A percentile compares a stretch with the other conserved stretches of the same genome.
Conservation (phyloP, 2,329 filamentous ascomycete species). For the Curvularia eragrostidis region DNA sequence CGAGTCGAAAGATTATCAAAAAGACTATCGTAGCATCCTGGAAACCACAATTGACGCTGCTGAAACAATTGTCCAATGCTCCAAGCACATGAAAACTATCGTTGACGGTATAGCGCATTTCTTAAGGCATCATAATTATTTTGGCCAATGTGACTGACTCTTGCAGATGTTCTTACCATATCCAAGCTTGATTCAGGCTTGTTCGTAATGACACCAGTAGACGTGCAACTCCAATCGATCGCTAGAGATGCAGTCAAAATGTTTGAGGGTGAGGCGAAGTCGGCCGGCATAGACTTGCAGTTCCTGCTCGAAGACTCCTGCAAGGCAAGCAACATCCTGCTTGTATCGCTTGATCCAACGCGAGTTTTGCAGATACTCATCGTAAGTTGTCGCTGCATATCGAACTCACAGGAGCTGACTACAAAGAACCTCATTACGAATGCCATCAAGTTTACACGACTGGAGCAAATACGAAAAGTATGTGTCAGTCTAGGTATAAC, state of each 20-base stretch:
- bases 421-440: slow-evolving; percentile 51
- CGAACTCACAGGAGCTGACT: not conserved
- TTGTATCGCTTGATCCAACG: slow-evolving; percentile 52
- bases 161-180: slow-evolving; percentile 13
- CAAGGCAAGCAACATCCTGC: slow-evolving; percentile 40
- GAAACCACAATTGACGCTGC: slow-evolving; percentile 44
- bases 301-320: slow-evolving; percentile 49
- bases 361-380: slow-evolving; percentile 51
- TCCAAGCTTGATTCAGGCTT: slow-evolving; percentile 55
- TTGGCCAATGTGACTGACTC: not conserved
- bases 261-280: slow-evolving; percentile 46
- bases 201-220: slow-evolving; percentile 51
- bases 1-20: slow-evolving; percentile 12
- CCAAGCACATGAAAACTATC: slow-evolving; percentile 56
- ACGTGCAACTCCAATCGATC: slow-evolving; percentile 45
- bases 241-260: slow-evolving; percentile 47
- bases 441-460: slow-evolving; percentile 55
- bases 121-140: not conserved
- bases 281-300: slow-evolving; percentile 36
- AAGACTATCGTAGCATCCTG: slow-evolving; percentile 21
- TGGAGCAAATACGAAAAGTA: slow-evolving; percentile 46
- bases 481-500: slow-evolving; percentile 46
- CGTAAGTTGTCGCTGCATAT: slow-evolving; percentile 2
- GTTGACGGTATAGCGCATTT: slow-evolving; percentile 44
- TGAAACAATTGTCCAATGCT: slow-evolving; percentile 54